Conservation (phyloP, 495 filamentous ascomycete species). For the Xylaria palmicola region DNA sequence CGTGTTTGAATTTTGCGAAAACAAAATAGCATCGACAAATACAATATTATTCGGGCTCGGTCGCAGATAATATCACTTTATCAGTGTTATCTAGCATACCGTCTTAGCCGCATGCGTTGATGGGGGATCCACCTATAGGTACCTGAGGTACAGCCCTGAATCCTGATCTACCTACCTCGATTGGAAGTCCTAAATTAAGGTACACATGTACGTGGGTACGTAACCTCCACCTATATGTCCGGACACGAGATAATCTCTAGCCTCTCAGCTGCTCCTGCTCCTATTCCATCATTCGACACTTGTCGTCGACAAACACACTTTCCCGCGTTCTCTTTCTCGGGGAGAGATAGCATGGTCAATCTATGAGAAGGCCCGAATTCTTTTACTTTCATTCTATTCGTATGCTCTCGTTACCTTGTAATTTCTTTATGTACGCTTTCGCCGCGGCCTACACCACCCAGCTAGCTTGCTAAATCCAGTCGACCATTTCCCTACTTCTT, state of each 20-base stretch:
- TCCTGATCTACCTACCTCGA: too few species aligned
- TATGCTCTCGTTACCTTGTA: constrained; percentile 25
- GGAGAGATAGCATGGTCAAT: constrained; percentile 6
- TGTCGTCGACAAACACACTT: background rate
- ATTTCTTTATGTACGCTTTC: constrained; percentile 13
- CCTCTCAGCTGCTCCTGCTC: constrained; percentile 9
- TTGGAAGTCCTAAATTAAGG: background rate
- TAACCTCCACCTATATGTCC: background rate
- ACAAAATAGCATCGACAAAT: background rate
- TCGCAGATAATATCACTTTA: background rate
- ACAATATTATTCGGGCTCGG: background rate
- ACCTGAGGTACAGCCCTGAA: too few species aligned
- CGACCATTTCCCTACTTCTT: constrained; percentile 1
- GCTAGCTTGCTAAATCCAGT: background rate
- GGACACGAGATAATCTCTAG: constrained; percentile 8
- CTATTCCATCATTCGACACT: constrained; percentile 14
- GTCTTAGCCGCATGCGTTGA: background rate
- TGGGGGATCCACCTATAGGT: background rate
- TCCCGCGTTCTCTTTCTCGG: background rate
- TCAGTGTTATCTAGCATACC: background rate
- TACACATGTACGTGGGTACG: background rate
- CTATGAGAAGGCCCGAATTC: background rate
- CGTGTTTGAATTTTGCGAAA: background rate
- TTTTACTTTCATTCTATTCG: constrained; percentile 5
- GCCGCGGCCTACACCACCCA: background rate